A percentile compares a stretch with the other conserved stretches of the same genome.
Evolutionary conservation across 257 asterid genomes (phyloP).

Genomic region (Fraxinus cuspidata): DNA sequence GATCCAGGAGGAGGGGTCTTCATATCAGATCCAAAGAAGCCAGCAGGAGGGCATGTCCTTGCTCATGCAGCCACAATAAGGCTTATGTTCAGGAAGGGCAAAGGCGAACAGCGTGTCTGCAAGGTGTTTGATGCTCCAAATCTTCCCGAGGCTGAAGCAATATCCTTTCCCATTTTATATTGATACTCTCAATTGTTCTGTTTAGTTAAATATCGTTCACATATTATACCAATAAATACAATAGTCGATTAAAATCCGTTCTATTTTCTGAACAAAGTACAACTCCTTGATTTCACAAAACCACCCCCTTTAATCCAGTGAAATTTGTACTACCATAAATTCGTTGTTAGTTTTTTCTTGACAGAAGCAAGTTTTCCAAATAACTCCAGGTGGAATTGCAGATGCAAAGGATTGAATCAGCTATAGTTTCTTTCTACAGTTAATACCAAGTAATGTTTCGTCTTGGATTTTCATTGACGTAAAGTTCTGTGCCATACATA

Average conservation of each 20-base stretch:
- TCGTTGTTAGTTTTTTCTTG: constrained; percentile 33
- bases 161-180: constrained; percentile 55
- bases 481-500: neutral
- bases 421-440: neutral
- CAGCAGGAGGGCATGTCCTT: constrained; percentile 97
- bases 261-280: neutral
- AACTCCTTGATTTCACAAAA: neutral
- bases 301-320: neutral
- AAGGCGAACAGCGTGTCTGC: constrained; percentile 99
- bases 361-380: constrained; percentile 76
- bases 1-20: constrained; percentile 99
- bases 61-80: constrained; percentile 98
- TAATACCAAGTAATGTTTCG: neutral
- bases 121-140: constrained; percentile 98
- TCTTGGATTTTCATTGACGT: neutral
- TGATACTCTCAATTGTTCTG: neutral
- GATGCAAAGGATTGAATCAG: constrained; percentile 82
- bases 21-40: constrained; percentile 97
- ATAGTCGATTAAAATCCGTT: neutral
- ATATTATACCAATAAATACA: neutral
- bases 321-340: neutral
- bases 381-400: constrained; percentile 95
- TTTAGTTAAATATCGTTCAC: constrained; percentile 19
- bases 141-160: constrained; percentile 98
- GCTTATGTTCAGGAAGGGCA: constrained; percentile 98